Evolutionary conservation across 169 alveolate species (phyloP), one percentile per base, ranked within the genome.

Genomic region (Cryptosporidium ryanae): DNA sequence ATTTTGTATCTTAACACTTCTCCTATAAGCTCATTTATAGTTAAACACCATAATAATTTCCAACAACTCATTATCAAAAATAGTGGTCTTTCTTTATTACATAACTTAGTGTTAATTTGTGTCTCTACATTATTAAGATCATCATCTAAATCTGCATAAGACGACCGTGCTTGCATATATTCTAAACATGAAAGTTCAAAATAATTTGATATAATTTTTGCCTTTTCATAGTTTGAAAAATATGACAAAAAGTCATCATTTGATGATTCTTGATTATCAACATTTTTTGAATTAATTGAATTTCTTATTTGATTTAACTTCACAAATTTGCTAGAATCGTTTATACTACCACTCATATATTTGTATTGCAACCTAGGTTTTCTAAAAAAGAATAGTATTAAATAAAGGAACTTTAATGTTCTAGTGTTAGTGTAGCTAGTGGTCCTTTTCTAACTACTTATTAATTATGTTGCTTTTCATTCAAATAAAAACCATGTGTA

Each of bases 31-130:
- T 76, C 87, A 76, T 61, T 76, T 8, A 76, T 43, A 31, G 87
- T 57, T n/a, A 76, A 34, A 76, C 87, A 76, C 87, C 87, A 76
- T 23, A 76, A 34, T 23, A 76, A 25, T 44, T 76, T 76, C 87
- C 87, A 76, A 25, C 70, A 76, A 50, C 87, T 76, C 71, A 76
- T 21, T 13, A 76, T 43, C 57, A 27, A 59, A 61, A 59, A 76
- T 15, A 59, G 32, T 57, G 87, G 68, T 70, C 21, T 61, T 38
- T 6, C 0, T 38, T 38, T 38, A 38, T 38, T 38, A 38, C 8
- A 6, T 15, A 76, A 12, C 17, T 38, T 63, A 18, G 76, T 57
- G n/a, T 57, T 63, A 0, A 32, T 21, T 61, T 61, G 6, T 0
- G 34, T 21, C 6, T 23, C 7, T 6, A 21, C 31, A 2, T 61